Base-by-base conservation (phyloP, 257 asterid genomes). In the Buddleja alternifolia region DNA sequence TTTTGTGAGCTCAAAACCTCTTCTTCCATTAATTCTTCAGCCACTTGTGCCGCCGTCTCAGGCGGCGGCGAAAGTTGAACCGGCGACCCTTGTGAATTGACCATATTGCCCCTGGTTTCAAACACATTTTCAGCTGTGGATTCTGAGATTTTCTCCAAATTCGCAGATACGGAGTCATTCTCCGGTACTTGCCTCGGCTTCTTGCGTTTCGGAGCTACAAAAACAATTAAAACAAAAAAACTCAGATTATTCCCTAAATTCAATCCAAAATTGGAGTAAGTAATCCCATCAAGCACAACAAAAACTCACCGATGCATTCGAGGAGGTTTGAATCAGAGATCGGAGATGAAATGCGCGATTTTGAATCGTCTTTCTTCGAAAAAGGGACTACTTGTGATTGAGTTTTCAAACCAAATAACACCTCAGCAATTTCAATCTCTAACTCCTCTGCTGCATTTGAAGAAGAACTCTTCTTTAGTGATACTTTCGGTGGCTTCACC, bases 341-440 rank as follows among this genome's bases (percentile, higher is more conserved):
- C 55, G 96, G 95, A 51, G 96, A 90, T 10, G 94, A 88, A 62
- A 78, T 84, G 1, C 78, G 68, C 21, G 91, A 82, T 75, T 82
- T 82, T 2, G 94, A 73, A 39, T 88, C 96, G 32, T 88, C 95
- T 48, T 86, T 88, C 83, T 85, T 86, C 0, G 89, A 71, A 24
- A 90, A 73, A 70, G 94, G 95, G 42, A 76, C 89, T 58, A 76
- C 89, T 58, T 83, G 97, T 11, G 97, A 80, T 60, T 84, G 96
- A 53, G 85, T 89, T 91, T 69, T 93, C 90, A 94, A 63, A 0
- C 93, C 99, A 52, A 71, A 91, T 68, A 94, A 65, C 6, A 94
- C 97, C 83, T 91, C 97, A 1, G 99, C 99, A 29, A 94, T 91
- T 74, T 94, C 99, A 37, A 94, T 82, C 90, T 94, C 99, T 4